Base-by-base conservation (phyloP, 1,284 basidiomycete species). In the Moesziomyces aphidis region DNA sequence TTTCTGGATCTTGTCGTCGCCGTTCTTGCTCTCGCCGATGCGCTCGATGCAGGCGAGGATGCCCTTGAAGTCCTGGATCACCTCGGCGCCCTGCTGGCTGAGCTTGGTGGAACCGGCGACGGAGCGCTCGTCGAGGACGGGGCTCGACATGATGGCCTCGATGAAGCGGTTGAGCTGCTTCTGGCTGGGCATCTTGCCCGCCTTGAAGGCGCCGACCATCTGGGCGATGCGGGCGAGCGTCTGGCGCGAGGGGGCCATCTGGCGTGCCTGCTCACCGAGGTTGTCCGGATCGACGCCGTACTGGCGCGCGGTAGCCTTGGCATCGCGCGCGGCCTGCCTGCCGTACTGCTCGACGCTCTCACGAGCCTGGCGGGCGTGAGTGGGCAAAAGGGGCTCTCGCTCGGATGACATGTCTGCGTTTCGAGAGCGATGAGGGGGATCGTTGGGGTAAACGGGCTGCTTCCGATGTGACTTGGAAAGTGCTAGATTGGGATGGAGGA, bases 1-100 rank as follows among this genome's bases (percentile, higher is more conserved):
- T 71, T 85, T 86, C 58, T 86, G 86, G 60, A 86, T 78, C 77
- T 86, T 74, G 76, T 86, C 83, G 55, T 86, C 83, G 31, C 63
- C 79, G 34, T 77, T 77, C 66, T 77, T 77, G 69, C 65, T 72
- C 54, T 77, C 69, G 42, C 68, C 76, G 57, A 77, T 65, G 17
- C 65, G 51, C 50, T 75, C 64, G 68, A 77, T 64, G 65, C 73
- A 74, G 53, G 73, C 72, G 15, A 77, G 57, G 61, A 77, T 62
- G 50, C 69, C 69, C 66, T 77, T 77, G 60, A 77, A 54, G 63
- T 77, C 76, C 22, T 64, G 62, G 15, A 77, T 11, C 19, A 77
- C 60, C 42, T 61, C 67, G 26, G 65, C 72, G 46, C 68, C 67
- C 46, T 77, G 72, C 58, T 77, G 66, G 55, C 72, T 75, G 54